A percentile compares a stretch with the other conserved stretches of the same genome.
Conservation (phyloP, 305 asterid species). For the Euphrasia arctica region DNA sequence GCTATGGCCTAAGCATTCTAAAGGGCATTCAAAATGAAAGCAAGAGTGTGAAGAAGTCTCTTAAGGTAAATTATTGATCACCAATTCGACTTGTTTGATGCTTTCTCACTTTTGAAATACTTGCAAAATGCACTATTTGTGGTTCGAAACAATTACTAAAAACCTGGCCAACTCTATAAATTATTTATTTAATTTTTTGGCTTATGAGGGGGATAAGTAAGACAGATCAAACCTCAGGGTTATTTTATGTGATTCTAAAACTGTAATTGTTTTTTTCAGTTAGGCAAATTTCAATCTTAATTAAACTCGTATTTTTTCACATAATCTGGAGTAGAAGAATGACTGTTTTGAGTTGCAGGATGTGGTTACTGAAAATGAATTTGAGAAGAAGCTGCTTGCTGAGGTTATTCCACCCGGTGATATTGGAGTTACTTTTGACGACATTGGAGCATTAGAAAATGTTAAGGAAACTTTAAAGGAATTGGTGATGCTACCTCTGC, state of each 20-base stretch:
- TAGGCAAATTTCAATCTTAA: too few relatives aligned
- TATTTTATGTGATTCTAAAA: too few relatives aligned
- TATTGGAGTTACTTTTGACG: conserved; percentile 30
- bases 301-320: background rate
- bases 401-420: conserved; percentile 31
- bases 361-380: conserved; percentile 30
- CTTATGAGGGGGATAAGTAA: too few relatives aligned
- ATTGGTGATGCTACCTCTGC: too few relatives aligned
- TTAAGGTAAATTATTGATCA: conserved; percentile 30
- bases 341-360: conserved; percentile 18
- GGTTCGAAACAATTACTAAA: too few relatives aligned
- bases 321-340: background rate
- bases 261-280: too few relatives aligned
- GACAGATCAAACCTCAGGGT: too few relatives aligned
- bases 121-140: too few relatives aligned
- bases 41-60: conserved; percentile 39
- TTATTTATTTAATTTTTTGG: too few relatives aligned
- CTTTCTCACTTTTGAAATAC: background rate
- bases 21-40: conserved; percentile 36
- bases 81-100: background rate
- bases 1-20: conserved; percentile 36
- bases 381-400: conserved; percentile 30
- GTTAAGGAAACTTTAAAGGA: conserved; percentile 7
- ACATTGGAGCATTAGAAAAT: conserved; percentile 32
- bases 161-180: too few relatives aligned